Conservation (phyloP, 78 protist genomes). For the Planoprotostelium fungivorum region DNA sequence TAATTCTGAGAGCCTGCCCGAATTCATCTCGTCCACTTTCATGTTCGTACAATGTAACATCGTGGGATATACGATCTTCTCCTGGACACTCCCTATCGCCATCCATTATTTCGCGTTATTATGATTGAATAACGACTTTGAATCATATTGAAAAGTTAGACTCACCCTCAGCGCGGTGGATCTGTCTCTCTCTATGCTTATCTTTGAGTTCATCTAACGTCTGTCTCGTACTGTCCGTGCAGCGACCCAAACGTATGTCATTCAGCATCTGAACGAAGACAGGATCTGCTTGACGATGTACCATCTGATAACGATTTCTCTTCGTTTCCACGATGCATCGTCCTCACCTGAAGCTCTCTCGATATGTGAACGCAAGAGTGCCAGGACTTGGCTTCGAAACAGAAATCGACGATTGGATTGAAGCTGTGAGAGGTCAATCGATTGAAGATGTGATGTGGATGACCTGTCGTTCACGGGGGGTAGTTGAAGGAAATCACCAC, state of each 20-base stretch:
- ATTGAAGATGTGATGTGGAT: neutral
- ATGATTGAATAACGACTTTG: too few relatives aligned
- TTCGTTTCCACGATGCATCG: neutral
- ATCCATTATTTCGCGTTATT: too few relatives aligned
- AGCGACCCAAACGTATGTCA: neutral
- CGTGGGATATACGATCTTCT: neutral
- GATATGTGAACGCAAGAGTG: neutral
- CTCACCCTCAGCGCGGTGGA: neutral
- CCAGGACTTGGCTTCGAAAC: neutral
- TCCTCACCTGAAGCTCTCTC: neutral
- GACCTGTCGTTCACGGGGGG: constrained; percentile 78
- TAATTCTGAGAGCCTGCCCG: neutral
- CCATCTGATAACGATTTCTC: neutral
- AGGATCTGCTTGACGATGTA: neutral
- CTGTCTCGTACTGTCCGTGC: neutral
- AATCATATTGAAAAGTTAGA: too few relatives aligned
- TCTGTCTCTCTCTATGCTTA: neutral
- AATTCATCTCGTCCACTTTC: constrained; percentile 1
- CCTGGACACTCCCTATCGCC: too few relatives aligned
- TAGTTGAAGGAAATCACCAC: constrained; percentile 85
- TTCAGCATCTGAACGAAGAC: neutral
- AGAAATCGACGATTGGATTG: neutral
- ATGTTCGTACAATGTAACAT: neutral
- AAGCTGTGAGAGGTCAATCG: too few relatives aligned
- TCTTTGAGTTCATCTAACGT: neutral